Percentiles rank a stretch among this genome's conserved stretches.
Evolutionary conservation across 331 rosid genomes (phyloP).

Genomic region (Arachis monticola): DNA sequence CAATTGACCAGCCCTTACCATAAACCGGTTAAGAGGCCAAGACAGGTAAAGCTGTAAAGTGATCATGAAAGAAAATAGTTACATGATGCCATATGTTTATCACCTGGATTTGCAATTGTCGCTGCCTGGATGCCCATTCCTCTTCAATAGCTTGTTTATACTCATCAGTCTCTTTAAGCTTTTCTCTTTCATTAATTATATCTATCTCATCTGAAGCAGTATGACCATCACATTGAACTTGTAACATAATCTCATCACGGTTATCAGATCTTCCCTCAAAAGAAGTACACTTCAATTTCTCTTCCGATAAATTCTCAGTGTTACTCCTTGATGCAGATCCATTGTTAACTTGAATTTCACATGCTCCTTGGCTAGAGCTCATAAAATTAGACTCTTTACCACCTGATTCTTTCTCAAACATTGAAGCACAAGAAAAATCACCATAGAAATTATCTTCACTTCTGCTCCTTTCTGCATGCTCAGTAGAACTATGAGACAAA

Average conservation of each 20-base stretch:
- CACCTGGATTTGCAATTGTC: conserved; percentile 80
- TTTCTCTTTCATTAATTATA: conserved; percentile 71
- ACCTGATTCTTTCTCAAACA: conserved; percentile 39
- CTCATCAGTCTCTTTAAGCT: conserved; percentile 79
- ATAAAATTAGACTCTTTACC: conserved; percentile 32
- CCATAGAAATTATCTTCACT: conserved; percentile 38
- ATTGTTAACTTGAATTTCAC: conserved; percentile 25
- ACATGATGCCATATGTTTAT: not conserved
- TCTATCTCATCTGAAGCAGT: conserved; percentile 36
- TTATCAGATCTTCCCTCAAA: conserved; percentile 40
- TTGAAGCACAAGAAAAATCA: conserved; percentile 38
- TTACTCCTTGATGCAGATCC: conserved; percentile 36
- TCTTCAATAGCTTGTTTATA: conserved; percentile 76
- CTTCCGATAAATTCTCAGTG: conserved; percentile 31
- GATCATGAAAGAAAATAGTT: conserved; percentile 12
- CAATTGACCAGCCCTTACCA: not conserved
- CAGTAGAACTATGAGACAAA: conserved; percentile 16
- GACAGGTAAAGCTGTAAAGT: conserved; percentile 16
- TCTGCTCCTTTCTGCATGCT: conserved; percentile 34
- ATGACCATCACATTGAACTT: conserved; percentile 36
- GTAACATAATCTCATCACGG: conserved; percentile 35
- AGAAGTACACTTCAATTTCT: conserved; percentile 29
- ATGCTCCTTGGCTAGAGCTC: conserved; percentile 33
- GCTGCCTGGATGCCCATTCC: conserved; percentile 87
- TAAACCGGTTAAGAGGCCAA: conserved; percentile 12